Percentiles rank a stretch among this genome's conserved stretches.
These are phyloP conservation scores for Closterium sp. DNA, from an alignment of 139 green algal species.

Conservation along the genomic window DNA sequence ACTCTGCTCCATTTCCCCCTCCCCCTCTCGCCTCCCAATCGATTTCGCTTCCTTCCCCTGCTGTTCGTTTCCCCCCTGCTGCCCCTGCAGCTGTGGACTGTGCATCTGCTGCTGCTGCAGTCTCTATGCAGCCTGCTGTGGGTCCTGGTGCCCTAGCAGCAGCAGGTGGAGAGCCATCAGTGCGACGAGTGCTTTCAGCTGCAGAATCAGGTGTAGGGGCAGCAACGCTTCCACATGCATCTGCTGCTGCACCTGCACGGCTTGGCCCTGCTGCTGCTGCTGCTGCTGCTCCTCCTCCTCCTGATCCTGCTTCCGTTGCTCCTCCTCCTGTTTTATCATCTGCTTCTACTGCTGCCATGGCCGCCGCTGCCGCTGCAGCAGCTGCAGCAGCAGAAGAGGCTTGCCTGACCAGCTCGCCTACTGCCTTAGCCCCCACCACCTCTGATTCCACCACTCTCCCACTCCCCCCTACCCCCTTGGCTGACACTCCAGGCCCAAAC, in stretches of 20 bases:
- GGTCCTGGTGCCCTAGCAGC: not conserved
- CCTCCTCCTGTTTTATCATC: not conserved
- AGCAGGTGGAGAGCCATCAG: not conserved
- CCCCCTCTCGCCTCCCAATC: not conserved
- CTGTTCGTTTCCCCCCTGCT: not conserved
- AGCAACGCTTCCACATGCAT: not conserved
- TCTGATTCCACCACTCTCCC: not conserved
- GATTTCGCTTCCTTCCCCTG: not conserved
- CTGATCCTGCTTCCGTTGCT: not conserved
- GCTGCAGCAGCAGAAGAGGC: not conserved
- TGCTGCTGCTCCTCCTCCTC: not conserved
- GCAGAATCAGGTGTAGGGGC: not conserved
- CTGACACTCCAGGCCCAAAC: not conserved
- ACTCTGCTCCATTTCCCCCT: constrained; percentile 1
- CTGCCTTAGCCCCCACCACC: not conserved
- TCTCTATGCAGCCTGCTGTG: not conserved
- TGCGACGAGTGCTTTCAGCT: not conserved
- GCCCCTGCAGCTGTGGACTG: not conserved
- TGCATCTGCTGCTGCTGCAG: not conserved
- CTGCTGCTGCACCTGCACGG: not conserved
- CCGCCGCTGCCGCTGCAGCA: not conserved
- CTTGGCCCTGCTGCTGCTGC: not conserved
- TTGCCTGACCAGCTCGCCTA: not conserved
- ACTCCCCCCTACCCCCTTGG: not conserved
- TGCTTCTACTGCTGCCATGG: not conserved